Conservation (phyloP, 2,329 filamentous ascomycete genomes). For the Tolypocladium album region DNA sequence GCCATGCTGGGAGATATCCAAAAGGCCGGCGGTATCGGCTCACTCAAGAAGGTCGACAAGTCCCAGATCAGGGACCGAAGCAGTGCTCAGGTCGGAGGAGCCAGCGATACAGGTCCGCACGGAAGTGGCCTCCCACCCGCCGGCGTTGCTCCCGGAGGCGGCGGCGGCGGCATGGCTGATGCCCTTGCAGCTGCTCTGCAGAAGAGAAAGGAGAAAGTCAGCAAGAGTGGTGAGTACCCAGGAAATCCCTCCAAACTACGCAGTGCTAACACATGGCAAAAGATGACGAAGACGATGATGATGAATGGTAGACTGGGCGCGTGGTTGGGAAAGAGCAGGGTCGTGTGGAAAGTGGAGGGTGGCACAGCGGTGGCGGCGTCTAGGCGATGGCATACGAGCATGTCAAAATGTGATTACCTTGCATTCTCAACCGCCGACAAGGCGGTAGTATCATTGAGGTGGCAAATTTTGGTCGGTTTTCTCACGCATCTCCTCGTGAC, state of each 20-base stretch:
- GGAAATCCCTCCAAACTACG: not conserved
- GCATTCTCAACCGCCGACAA: not conserved
- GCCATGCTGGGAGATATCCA: conserved; percentile 64
- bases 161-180: conserved; percentile 65
- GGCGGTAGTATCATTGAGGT: not conserved
- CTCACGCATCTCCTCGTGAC: not conserved
- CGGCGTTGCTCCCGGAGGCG: conserved; percentile 39
- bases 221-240: conserved; percentile 72
- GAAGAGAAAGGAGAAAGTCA: conserved; percentile 87
- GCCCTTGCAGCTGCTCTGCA: conserved; percentile 69
- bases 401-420: not conserved
- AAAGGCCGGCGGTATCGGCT: conserved; percentile 52
- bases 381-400: not conserved
- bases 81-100: conserved; percentile 45
- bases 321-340: not conserved
- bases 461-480: not conserved
- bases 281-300: conserved; percentile 72
- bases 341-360: not conserved
- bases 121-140: conserved; percentile 30
- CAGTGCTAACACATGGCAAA: conserved; percentile 5
- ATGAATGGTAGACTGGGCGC: conserved; percentile 46
- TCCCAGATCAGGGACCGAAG: conserved; percentile 63
- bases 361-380: not conserved
- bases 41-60: conserved; percentile 67
- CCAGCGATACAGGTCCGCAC: conserved; percentile 39